Evolutionary conservation across 1,284 basidiomycete species (phyloP), one percentile per base, ranked within the genome.

Genomic region (Cryptococcus depauperatus): DNA sequence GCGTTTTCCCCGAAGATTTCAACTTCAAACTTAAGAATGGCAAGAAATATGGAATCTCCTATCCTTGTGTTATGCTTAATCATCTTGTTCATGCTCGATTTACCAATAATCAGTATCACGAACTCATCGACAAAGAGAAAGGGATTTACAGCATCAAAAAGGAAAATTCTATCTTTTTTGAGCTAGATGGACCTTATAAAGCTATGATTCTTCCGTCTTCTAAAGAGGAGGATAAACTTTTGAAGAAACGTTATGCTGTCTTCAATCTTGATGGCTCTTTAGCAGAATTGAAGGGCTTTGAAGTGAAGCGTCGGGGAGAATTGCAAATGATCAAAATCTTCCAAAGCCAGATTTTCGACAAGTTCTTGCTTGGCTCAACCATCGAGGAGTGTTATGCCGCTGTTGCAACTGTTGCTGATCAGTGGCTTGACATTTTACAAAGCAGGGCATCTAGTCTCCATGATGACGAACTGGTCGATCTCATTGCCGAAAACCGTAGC

Each of bases 131-230:
- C 66, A 79, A 81, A 21, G 80, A 83, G 42, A 84, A 83, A 0
- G 90, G 91, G 21, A 78, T 81, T 47, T 97, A 97, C 72, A 75
- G 77, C 22, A 75, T 98, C 16, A 87, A 88, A 56, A 89, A 83
- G 70, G 95, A 98, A 70, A 98, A 99, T 73, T 95, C 90, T n/a
- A 99, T 99, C 71, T 99, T 98, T 75, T 98, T 99, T 75, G 95
- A 99, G 70, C 78, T 99, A 46, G 95, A 99, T 62, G 95, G 95
- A 1, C 95, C 95, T 0, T 98, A 98, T 74, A 88, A 83, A 57
- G 95, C 95, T 6, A 99, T 99, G 95, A 97, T 98, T 59, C 77
- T 99, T 23, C 95, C 95, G 2, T 95, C 91, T 6, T 98, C 93
- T 3, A 99, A 99, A 64, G 95, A 99, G 71, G 95, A 99, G 70